Conservation (phyloP, 371 early-diverging fungal species). For the Choanephora cucurbitarum region DNA sequence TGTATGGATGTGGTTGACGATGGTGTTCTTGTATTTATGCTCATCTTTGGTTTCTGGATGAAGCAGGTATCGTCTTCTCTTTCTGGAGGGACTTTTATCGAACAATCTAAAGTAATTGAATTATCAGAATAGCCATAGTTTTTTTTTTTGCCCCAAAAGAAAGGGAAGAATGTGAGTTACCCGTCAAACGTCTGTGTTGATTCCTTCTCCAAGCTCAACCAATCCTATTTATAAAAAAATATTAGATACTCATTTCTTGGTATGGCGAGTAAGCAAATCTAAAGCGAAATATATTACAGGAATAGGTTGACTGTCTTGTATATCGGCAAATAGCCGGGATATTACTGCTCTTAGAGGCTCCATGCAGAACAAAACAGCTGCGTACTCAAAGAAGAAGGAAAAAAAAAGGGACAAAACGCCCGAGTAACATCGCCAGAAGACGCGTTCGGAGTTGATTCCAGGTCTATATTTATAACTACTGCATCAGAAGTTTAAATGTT, state of each 20-base stretch:
- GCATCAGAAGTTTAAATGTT: too few species aligned
- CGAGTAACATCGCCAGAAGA: neutral
- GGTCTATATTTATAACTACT: too few species aligned
- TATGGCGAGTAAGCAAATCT: neutral
- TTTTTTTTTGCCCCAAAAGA: too few species aligned
- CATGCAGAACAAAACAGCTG: conserved; percentile 20
- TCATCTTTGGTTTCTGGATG: conserved; percentile 32
- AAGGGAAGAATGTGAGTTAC: conserved; percentile 9
- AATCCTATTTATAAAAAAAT: conserved; percentile 15
- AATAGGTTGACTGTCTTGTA: conserved; percentile 28
- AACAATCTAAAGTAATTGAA: conserved; percentile 26
- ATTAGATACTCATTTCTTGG: too few species aligned
- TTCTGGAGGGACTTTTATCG: conserved; percentile 38
- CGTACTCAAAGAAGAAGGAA: neutral
- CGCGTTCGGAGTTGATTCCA: neutral
- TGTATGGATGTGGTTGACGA: conserved; percentile 26
- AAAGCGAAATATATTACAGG: conserved; percentile 16
- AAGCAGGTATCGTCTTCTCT: conserved; percentile 37
- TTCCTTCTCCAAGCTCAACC: conserved; percentile 5
- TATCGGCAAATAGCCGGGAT: conserved; percentile 46
- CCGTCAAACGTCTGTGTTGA: conserved; percentile 25
- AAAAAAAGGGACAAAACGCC: neutral
- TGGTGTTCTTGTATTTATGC: conserved; percentile 25
- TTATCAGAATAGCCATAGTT: neutral
- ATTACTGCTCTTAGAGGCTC: conserved; percentile 47